Evolutionary conservation across 2,329 filamentous ascomycete species (phyloP).

Genomic region (Claviceps lovelessii): DNA sequence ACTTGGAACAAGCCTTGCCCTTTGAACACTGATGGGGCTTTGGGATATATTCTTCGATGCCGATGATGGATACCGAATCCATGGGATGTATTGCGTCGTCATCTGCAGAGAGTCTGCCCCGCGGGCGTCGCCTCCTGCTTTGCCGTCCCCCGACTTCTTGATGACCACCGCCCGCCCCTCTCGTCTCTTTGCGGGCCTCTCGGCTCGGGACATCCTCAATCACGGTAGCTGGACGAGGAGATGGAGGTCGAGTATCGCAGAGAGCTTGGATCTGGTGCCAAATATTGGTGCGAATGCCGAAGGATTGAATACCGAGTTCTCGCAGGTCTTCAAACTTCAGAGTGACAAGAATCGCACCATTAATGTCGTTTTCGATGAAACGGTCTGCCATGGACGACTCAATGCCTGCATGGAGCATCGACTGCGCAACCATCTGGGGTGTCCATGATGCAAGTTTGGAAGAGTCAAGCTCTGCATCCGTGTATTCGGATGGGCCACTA

Average conservation of each 20-base stretch:
- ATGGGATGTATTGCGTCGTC: constrained; percentile 61
- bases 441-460: constrained; percentile 51
- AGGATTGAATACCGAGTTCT: constrained; percentile 67
- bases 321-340: constrained; percentile 79
- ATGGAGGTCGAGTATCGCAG: constrained; percentile 38
- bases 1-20: constrained; percentile 74
- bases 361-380: constrained; percentile 87
- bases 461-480: constrained; percentile 42
- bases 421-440: constrained; percentile 64
- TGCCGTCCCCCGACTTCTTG: constrained; percentile 22
- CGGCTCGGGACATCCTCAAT: constrained; percentile 46
- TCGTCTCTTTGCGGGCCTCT: constrained; percentile 32
- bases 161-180: constrained; percentile 19
- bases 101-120: constrained; percentile 28
- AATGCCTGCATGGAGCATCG: constrained; percentile 74
- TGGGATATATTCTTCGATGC: constrained; percentile 77
- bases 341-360: constrained; percentile 73
- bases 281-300: constrained; percentile 63
- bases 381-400: constrained; percentile 65
- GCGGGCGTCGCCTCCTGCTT: constrained; percentile 26
- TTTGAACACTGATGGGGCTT: constrained; percentile 75
- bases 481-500: constrained; percentile 42
- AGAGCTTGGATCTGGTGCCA: constrained; percentile 69
- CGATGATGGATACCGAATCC: constrained; percentile 81
- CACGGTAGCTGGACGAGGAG: constrained; percentile 41